Base-by-base conservation (phyloP, 257 asterid genomes). In the Petunia axillaris region DNA sequence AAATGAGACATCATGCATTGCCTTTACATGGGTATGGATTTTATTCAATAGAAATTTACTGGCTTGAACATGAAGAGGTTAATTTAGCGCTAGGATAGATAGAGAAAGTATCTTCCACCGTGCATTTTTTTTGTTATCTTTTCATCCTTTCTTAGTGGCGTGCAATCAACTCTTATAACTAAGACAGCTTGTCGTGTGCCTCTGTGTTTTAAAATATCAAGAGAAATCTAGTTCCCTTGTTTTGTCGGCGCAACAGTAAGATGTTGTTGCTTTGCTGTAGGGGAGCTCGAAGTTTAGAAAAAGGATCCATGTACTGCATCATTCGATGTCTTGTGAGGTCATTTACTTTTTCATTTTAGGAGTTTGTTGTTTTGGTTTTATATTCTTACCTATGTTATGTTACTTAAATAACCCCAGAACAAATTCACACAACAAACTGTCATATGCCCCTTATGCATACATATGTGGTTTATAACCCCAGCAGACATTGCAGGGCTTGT, bases 91-190 rank as follows among this genome's bases (percentile, higher is more conserved):
- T 50, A 10, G 43, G 6, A 48, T n/a, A 71, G 60, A 25, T 0
- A 0, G 60, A 25, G 77, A 71, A 48, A 71, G 43, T 71, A 11
- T 39, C 35, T 50, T 35, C 60, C 16, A 10, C 77, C 8, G n/a
- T 48, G 77, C 59, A 10, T 1, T 71, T 9, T 35, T 1, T 71
- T 25, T 25, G 25, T 25, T 48, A 35, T 71, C 77, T 25, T 48
- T 50, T 35, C 38, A 66, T 66, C 41, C 16, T 46, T 48, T 71
- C 50, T 52, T 71, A 53, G 11, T 46, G 60, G 36, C 5, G 77
- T 48, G 35, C 77, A 71, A 71, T 25, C 60, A 71, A 71, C 43
- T 71, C 76, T 46, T 70, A 70, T 70, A 16, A 57, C 58, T 48
- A 44, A 44, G 41, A 2, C 15, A 16, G 44, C 1, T 71, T 71